Evolutionary conservation across 1,139 yeast species (phyloP), one percentile per base, ranked within the genome.

Genomic region (Saccharomyces pastorianus): DNA sequence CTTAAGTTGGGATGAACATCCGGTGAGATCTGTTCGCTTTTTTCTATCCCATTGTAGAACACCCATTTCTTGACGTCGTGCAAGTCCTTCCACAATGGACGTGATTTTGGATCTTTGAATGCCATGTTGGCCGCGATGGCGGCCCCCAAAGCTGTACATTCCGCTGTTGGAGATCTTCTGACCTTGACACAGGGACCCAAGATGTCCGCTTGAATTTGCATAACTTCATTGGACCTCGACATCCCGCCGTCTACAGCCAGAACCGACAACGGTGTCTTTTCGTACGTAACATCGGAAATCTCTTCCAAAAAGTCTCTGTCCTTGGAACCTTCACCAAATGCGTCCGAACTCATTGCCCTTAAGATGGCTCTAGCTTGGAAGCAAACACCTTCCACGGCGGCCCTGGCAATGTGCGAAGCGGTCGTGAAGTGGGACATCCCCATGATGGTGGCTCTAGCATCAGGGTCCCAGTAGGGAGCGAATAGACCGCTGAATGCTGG

Each of bases 381-480:
- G 72, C 97, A 90, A 50, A 90, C 95, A 60, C 97, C 97, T 71
- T 91, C 97, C 57, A 91, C 79, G 4, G 96, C 96, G 4, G 97
- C 97, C 61, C 96, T 81, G 13, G 95, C 95, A 65, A 91, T 83
- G 72, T 91, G 97, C 47, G 90, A 82, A 34, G 95, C 84, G 14
- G 87, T 80, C 41, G 96, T 86, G 73, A 83, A 89, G 68, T 89
- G 96, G 6, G 96, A 88, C 77, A 91, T 81, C 50, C 98, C 98
- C 69, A 89, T 84, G 53, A 91, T 87, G 47, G 96, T 85, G 56
- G 97, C 98, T 64, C 96, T 82, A 9, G 96, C 91, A 52, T 88
- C 89, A 20, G 95, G 81, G 66, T 88, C 89, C 98, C 98, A 91
- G 75, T 91, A 90, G 20, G 98, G 98, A 3, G 97, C 96, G 71